Evolutionary conservation across 345 rosid genomes (phyloP), one percentile per base, ranked within the genome.

Genomic region (Cardamine occulta): DNA sequence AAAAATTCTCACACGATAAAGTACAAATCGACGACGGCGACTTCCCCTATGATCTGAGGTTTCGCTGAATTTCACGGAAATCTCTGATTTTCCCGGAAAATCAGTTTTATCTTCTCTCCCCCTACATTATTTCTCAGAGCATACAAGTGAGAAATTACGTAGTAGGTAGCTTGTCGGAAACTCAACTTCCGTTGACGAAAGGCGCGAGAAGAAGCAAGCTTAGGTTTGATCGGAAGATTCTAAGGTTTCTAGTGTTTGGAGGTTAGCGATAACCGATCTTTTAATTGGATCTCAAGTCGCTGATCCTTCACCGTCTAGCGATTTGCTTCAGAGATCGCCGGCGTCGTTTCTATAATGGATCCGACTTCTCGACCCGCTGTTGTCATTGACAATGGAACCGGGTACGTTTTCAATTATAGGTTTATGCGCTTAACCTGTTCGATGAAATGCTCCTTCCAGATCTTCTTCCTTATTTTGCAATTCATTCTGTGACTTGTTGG

Each of bases 341-440:
- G 17, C 37, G 34, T 45, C 14, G 62, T 57, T 53, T 69, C 66
- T 15, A 53, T 59, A 15, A 95, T 95, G 99, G 99, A 90, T 81
- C 90, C 98, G 62, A 80, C 94, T 47, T 84, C 88, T 73, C 93
- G 99, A 47, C 98, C 98, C 26, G 91, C 99, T 55, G 88, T 95
- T 81, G 99, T 95, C 81, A 90, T 95, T 83, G 99, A 95, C 83
- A 90, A 87, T 73, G 99, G 99, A 68, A 87, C 99, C 47, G 99
- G 99, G 99, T 94, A 86, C 18, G 58, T 32, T 44, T 44, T 47
- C 2, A 35, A 7, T 17, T 15, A n/a, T 62, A 17, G 18, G 21
- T 77, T 70, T 3, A 54, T 62, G 75, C 66, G 10, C 57, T 23
- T 8, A 74, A 66, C 9, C n/a, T 82, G 84, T 83, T 88, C 44